Conservation (phyloP, 2,329 filamentous ascomycete species). For the Tolypocladium guangdongense region DNA sequence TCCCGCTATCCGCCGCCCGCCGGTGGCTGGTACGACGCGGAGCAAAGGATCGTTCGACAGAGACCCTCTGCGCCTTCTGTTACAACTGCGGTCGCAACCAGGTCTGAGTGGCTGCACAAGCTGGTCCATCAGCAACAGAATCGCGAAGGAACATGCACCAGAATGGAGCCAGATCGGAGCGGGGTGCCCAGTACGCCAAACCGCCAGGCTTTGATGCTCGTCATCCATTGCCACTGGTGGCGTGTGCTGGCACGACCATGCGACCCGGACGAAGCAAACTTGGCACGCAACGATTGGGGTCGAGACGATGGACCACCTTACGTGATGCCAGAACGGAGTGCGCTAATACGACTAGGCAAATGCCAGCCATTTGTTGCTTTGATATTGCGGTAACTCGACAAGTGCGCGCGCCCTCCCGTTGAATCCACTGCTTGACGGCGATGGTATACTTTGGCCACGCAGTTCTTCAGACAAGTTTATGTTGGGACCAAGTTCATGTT, state of each 20-base stretch:
- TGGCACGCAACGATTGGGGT: neutral
- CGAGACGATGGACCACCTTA: neutral
- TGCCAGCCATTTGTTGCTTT: neutral
- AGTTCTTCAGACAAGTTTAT: neutral
- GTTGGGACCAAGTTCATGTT: neutral
- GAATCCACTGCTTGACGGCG: neutral
- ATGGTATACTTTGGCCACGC: neutral
- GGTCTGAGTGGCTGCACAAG: neutral
- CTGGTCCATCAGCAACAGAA: slow-evolving; percentile 1
- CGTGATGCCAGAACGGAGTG: neutral
- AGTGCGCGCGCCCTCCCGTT: neutral
- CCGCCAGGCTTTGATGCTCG: neutral
- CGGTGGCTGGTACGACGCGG: neutral
- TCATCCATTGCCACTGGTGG: neutral
- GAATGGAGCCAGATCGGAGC: slow-evolving; percentile 1
- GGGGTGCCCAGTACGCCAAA: neutral
- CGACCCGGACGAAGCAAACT: neutral
- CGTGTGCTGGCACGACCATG: neutral
- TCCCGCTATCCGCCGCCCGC: neutral
- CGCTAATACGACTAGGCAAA: neutral
- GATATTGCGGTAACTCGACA: neutral
- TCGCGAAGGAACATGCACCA: slow-evolving; percentile 1
- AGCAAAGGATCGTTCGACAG: neutral
- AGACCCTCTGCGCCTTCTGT: neutral
- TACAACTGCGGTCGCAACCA: neutral